Evolutionary conservation across 164 flowering plant genomes (phyloP), one percentile per base, ranked within the genome.

Genomic region (Echeveria elegans): DNA sequence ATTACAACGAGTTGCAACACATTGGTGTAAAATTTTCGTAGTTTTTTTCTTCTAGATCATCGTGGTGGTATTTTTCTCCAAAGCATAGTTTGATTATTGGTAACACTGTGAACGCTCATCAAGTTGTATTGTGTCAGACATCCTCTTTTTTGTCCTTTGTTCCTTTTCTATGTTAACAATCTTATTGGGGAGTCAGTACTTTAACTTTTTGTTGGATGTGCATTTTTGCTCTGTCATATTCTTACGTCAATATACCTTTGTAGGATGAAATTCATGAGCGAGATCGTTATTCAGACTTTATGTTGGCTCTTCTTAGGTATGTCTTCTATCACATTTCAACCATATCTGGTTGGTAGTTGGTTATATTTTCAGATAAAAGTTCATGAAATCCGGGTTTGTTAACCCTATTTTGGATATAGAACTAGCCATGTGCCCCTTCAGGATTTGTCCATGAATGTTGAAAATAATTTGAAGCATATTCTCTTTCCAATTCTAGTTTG

Each of bases 211-310:
- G 31, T 1, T 56, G 16, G 61, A 28, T 52, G 11, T 52, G 61
- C 3, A 56, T 56, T 1, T 10, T 56, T 56, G 58, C 6, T 50
- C 56, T 50, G 1, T n/a, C 21, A 23, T 56, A 14, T 23, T 23
- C 11, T 53, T 2, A 10, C 29, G n/a, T 15, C 61, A 26, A 4
- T 21, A 50, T 21, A 50, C 3, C 19, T 68, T 70, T 76, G 72
- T 68, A 95, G 99, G 99, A 95, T 85, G 99, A 95, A 80, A 87
- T 95, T 78, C 99, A 95, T 82, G 99, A 95, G 81, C 83, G 99
- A 80, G 99, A 95, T 72, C 86, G 89, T 30, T 85, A 71, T 75
- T 88, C 96, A 43, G 99, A 95, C 82, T 82, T 95, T 70, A 87
- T 88, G 82, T 82, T 95, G 34, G 85, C 97, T 65, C 86, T 95